Base-by-base conservation (phyloP, 345 rosid genomes). In the Bruguiera gymnorhiza region DNA sequence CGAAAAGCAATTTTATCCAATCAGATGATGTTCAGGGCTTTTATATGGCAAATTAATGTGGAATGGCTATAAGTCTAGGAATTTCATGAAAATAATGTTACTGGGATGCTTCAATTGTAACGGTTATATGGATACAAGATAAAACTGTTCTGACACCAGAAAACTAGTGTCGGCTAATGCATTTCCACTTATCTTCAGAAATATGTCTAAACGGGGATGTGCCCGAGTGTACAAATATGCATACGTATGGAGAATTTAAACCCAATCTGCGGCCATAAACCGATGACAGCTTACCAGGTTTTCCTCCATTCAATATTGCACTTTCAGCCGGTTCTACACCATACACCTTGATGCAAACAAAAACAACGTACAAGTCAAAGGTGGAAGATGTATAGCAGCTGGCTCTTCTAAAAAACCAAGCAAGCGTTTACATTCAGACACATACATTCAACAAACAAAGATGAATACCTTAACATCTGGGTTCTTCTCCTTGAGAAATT, bases 301-400 rank as follows among this genome's bases (percentile, higher is more conserved):
- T 63, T 72, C 72, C 80, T 63, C 80, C 80, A 72, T 68, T 72
- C 50, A 77, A 26, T 21, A 77, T 57, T 19, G 76, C 73, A 62
- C 76, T 77, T 77, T 72, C 76, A 21, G 69, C 73, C 27, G 80
- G 80, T 55, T 76, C 80, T 62, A 76, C 61, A 19, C 80, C 80
- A 63, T 76, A 76, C 3, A 76, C 74, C 48, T 43, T 10, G 48
- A 43, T 43, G 48, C 48, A 11, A 43, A 43, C 3, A 3, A 43
- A 43, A 11, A 43, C 16, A 43, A 10, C 16, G 10, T 43, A 43
- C 48, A 11, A 43, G 4, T 43, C 18, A 43, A 43, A 11, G 48
- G 18, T 43, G 48, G 15, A 43, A 43, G 48, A 43, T 11, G 4
- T 0, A 11, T 10, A 43, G 48, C 48, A 43, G 48, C 1, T 43